Evolutionary conservation across 495 filamentous ascomycete species (phyloP).

Genomic region (Penicillium coffeae): DNA sequence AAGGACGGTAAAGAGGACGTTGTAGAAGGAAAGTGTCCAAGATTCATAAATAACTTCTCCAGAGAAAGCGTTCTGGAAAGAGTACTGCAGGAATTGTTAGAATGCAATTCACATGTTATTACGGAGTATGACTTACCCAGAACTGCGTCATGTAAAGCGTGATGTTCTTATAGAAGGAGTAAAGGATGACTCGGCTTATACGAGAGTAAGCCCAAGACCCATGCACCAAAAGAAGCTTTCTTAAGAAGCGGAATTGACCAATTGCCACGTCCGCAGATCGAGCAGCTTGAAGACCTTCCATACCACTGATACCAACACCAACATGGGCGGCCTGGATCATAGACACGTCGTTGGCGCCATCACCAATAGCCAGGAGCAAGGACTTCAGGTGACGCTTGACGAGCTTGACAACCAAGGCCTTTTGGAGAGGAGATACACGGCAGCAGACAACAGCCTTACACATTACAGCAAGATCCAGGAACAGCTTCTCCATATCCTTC

Average conservation of each 20-base stretch:
- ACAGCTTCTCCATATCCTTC: conserved; percentile 87
- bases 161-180: conserved; percentile 99
- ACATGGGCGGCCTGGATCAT: conserved; percentile 99
- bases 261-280: conserved; percentile 95
- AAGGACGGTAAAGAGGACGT: conserved; percentile 94
- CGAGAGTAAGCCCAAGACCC: conserved; percentile 98
- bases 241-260: conserved; percentile 92
- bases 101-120: not conserved
- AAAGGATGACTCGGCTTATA: conserved; percentile 92
- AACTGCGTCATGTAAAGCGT: conserved; percentile 98
- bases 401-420: conserved; percentile 96
- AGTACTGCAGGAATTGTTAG: conserved; percentile 60
- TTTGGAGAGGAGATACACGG: conserved; percentile 98
- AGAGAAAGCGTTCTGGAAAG: conserved; percentile 97
- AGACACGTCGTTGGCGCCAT: conserved; percentile 97
- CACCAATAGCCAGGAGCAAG: conserved; percentile 91
- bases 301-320: conserved; percentile 94
- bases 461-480: conserved; percentile 88
- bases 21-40: conserved; percentile 98
- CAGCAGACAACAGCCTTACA: conserved; percentile 99
- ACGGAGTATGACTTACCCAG: conserved; percentile 60
- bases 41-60: conserved; percentile 99
- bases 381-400: conserved; percentile 94
- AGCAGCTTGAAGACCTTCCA: conserved; percentile 98
- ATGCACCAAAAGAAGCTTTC: conserved; percentile 93